Evolutionary conservation across 129 eudicot genomes (phyloP).

Genomic region (Lactuca sativa): DNA sequence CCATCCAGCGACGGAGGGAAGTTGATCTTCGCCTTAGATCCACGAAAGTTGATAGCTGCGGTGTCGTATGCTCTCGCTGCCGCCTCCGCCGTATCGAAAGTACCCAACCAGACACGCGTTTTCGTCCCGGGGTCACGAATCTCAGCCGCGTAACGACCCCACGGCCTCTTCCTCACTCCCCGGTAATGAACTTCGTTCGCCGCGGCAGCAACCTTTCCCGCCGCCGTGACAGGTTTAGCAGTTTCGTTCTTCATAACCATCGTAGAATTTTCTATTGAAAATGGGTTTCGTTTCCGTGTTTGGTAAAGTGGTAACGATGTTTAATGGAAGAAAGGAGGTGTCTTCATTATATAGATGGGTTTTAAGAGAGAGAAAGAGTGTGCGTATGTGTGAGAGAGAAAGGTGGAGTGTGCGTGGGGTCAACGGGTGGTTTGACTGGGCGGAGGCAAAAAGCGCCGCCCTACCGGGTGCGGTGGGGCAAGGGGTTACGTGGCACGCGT

Average conservation of each 20-base stretch:
- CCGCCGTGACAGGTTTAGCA: conserved; percentile 10
- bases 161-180: conserved; percentile 78
- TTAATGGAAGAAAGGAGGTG: neutral
- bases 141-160: conserved; percentile 91
- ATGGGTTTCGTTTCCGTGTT: neutral
- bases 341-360: conserved; percentile 2
- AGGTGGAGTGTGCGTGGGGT: conserved; percentile 27
- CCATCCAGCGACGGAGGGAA: conserved; percentile 34
- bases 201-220: conserved; percentile 6
- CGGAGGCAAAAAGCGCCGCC: conserved; percentile 58
- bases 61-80: conserved; percentile 73
- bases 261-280: neutral
- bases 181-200: conserved; percentile 57
- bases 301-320: neutral
- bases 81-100: conserved; percentile 70
- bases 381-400: neutral
- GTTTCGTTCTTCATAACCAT: conserved; percentile 54
- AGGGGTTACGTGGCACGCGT: conserved; percentile 57
- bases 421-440: conserved; percentile 56
- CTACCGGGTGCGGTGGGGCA: conserved; percentile 25
- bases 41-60: conserved; percentile 65
- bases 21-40: conserved; percentile 66
- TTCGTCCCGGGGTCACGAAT: conserved; percentile 68
- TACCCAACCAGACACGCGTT: conserved; percentile 70
- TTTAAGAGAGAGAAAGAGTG: conserved; percentile 1